Evolutionary conservation across 2,329 filamentous ascomycete genomes (phyloP), one percentile per base, ranked within the genome.

Genomic region (Colletotrichum ledebouriae): DNA sequence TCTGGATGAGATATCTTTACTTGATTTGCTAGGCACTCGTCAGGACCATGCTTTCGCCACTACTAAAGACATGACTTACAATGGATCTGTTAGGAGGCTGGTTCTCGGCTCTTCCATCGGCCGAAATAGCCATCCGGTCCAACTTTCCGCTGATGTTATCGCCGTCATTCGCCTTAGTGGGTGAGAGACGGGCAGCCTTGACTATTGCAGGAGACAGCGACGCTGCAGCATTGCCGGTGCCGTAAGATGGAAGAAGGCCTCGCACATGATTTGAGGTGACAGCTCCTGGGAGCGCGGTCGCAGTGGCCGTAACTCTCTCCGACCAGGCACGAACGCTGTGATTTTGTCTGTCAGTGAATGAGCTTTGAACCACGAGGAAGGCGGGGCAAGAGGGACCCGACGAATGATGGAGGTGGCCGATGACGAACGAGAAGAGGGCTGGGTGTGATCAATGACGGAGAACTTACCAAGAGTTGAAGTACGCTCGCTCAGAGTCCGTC

Each of bases 241-340:
- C 75, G 63, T 85, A 87, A 37, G 86, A 84, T 15, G 85, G 86
- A 52, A 88, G 76, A 49, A 84, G 81, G n/a, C 85, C 86, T 33
- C 83, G 85, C 7, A 83, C 86, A 12, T 85, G 87, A 50, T 82
- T 84, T 3, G 86, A 84, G 3, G 85, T 86, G 55, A 88, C 76
- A 10, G 85, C 78, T 57, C 85, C 79, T 11, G 83, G 83, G 50
- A 83, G 77, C 7, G 76, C 82, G 50, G 78, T 78, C 52, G 79
- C 82, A 67, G 83, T 86, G 12, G 84, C 78, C 41, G 84, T 81
- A n/a, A 83, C 83, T 72, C 83, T 86, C 75, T 84, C 65, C 7
- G 65, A 68, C 65, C 65, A 68, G 25, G 61, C 41, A 53, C 65
- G 65, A 42, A 68, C 65, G 34, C 65, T 68, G 37, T 33, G 4